These are phyloP conservation scores for Ciborinia camelliae DNA, from an alignment of 2,329 filamentous ascomycete species.

Conservation along the genomic window DNA sequence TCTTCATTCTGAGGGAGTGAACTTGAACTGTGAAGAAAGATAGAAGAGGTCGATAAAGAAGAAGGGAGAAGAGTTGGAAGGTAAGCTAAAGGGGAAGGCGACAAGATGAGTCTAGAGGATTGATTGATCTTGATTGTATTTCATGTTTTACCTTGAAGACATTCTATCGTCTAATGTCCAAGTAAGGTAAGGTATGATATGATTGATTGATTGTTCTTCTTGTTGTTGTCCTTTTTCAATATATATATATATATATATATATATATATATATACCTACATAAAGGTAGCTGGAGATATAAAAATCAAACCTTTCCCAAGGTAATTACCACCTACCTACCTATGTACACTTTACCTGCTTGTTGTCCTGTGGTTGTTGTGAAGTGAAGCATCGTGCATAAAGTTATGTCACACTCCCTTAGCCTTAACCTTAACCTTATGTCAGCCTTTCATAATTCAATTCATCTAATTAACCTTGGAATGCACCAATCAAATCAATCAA, in stretches of 20 bases:
- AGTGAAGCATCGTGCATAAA: too few relatives aligned
- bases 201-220: not conserved
- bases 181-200: too few relatives aligned
- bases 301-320: not conserved
- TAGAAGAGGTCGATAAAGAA: not conserved
- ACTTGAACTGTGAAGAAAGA: not conserved
- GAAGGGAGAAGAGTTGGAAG: not conserved
- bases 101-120: not conserved
- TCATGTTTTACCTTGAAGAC: not conserved
- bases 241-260: not conserved
- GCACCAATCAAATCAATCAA: slow-evolving; percentile 2
- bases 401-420: too few relatives aligned
- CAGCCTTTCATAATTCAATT: slow-evolving; percentile 5
- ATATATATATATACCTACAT: too few relatives aligned
- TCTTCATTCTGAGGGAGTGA: not conserved
- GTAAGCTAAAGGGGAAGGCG: not conserved
- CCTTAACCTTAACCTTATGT: too few relatives aligned
- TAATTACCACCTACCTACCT: too few relatives aligned
- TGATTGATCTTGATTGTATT: not conserved
- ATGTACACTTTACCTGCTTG: too few relatives aligned
- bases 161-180: not conserved
- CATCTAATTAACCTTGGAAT: not conserved
- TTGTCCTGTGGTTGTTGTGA: not conserved
- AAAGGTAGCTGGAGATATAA: not conserved
- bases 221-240: not conserved